These are phyloP conservation scores for Yamadazyma phyllophila DNA, from an alignment of 805 yeast species.

Conservation along the genomic window DNA sequence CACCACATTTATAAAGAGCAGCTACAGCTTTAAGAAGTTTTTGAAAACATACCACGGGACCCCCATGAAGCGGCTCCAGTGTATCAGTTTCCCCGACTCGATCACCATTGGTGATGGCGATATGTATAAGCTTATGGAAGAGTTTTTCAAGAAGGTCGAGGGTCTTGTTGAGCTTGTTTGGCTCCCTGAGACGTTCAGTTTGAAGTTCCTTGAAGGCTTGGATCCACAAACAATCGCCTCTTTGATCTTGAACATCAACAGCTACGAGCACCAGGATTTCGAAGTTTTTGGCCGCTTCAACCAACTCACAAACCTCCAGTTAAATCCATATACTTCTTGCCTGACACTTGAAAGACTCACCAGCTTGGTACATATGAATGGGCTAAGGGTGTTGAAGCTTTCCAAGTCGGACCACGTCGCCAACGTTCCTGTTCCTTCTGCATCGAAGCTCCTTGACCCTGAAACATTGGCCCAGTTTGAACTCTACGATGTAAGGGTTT, in stretches of 20 bases:
- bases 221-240: constrained; percentile 15
- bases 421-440: constrained; percentile 9
- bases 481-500: constrained; percentile 18
- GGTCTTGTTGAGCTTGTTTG: constrained; percentile 30
- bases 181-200: constrained; percentile 29
- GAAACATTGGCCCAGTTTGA: neutral
- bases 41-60: constrained; percentile 18
- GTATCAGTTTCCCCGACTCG: constrained; percentile 42
- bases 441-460: constrained; percentile 18
- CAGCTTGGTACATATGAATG: constrained; percentile 6
- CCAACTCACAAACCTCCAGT: constrained; percentile 26
- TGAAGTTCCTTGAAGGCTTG: constrained; percentile 22
- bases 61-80: constrained; percentile 25
- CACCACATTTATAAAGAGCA: constrained; percentile 18
- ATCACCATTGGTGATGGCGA: constrained; percentile 34
- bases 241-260: constrained; percentile 26
- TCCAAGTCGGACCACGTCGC: constrained; percentile 20
- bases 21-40: constrained; percentile 39
- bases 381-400: constrained; percentile 16
- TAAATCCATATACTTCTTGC: constrained; percentile 34
- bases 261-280: constrained; percentile 6
- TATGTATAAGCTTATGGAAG: constrained; percentile 22
- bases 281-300: constrained; percentile 21
- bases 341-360: constrained; percentile 20
- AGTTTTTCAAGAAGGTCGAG: constrained; percentile 24